Evolutionary conservation across 257 asterid species (phyloP), one percentile per base, ranked within the genome.

Genomic region (Nicotiana paniculata): DNA sequence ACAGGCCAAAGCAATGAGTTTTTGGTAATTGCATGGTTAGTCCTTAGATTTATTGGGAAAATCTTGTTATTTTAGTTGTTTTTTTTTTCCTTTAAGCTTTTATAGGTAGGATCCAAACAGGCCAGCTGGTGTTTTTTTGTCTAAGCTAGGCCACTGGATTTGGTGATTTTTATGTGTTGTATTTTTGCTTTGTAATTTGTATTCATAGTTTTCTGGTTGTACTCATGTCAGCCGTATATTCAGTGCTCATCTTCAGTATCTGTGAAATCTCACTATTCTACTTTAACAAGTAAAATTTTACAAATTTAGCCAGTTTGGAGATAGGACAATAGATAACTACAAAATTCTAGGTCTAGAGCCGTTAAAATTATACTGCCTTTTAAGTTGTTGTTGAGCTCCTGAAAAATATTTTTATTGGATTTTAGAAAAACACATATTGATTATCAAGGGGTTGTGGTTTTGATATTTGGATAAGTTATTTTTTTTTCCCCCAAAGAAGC

Each of bases 11-110:
- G 93, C 90, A 82, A 86, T 86, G 66, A 88, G 68, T 91, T 91
- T 91, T 90, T 85, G 90, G 82, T 83, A 80, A 80, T 90, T 90
- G 95, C 97, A 86, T 88, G 33, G 86, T 68, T 62, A 33, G n/a
- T 62, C 78, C 82, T 82, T 62, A 35, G 62, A 48, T 48, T 74
- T 48, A 74, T 74, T 74, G 16, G 18, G 0, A 26, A 48, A 43
- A 9, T 43, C 51, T 3, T 43, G 0, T 43, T 43, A 43, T 43
- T 43, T 9, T 2, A 8, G 12, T 43, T 8, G 10, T 39, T 8
- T 8, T 39, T 5, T 39, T 6, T 37, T 43, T 43, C 51, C 51
- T 43, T 1, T 39, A 39, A 39, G 48, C 51, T 43, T 43, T 32
- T 43, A 1, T 43, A 43, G 51, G 11, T 9, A 43, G 51, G 24